Evolutionary conservation across 2,329 filamentous ascomycete species (phyloP).

Genomic region (Paracoccidioides brasiliensis): DNA sequence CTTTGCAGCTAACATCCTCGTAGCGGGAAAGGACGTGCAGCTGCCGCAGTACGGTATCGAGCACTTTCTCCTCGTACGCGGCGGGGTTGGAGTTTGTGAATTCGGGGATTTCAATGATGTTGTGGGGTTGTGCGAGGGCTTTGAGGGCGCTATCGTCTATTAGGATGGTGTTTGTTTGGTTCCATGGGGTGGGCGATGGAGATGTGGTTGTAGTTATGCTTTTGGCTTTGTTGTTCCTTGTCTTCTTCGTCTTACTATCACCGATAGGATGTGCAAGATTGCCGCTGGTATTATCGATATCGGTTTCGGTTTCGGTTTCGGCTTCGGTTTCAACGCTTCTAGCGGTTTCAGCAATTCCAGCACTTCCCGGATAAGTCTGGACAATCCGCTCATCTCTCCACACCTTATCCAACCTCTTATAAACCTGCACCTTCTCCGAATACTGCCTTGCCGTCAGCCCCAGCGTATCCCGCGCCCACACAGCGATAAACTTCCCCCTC

Average conservation of each 20-base stretch:
- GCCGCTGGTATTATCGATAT: neutral
- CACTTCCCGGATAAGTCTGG: constrained; percentile 22
- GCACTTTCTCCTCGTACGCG: constrained; percentile 30
- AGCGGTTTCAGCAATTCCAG: neutral
- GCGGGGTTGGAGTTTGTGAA: constrained; percentile 40
- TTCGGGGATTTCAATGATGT: constrained; percentile 68
- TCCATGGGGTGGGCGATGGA: constrained; percentile 39
- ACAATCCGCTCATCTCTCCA: constrained; percentile 46
- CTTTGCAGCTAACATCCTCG: constrained; percentile 35
- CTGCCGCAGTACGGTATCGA: constrained; percentile 40
- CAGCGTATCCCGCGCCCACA: constrained; percentile 70
- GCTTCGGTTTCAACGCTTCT: constrained; percentile 6
- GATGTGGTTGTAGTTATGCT: neutral
- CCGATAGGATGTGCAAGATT: neutral
- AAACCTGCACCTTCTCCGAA: constrained; percentile 62
- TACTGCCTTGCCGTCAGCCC: constrained; percentile 54
- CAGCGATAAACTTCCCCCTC: constrained; percentile 45
- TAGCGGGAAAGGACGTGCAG: constrained; percentile 39
- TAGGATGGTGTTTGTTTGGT: constrained; percentile 75
- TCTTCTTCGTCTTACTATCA: neutral
- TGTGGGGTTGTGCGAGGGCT: constrained; percentile 68
- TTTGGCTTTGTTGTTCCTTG: neutral
- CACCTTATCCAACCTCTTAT: constrained; percentile 65
- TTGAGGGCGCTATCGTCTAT: constrained; percentile 79
- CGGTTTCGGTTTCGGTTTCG: constrained; percentile 1